Evolutionary conservation across 2,329 filamentous ascomycete genomes (phyloP), one percentile per base, ranked within the genome.

Genomic region (Monosporascus cannonballus): DNA sequence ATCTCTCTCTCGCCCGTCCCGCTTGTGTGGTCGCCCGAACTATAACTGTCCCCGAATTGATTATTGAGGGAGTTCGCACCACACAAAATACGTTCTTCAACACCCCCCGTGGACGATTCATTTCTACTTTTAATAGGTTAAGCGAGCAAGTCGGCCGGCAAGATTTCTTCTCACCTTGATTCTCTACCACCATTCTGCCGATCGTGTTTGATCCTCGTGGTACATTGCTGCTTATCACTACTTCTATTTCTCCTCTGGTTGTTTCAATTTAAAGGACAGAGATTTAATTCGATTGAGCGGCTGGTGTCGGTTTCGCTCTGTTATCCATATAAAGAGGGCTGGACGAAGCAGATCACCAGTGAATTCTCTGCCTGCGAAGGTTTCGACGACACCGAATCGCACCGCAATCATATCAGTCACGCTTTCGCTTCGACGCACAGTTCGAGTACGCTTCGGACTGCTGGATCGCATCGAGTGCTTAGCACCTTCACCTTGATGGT

Each of bases 401-500:
- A 53, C 51, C 52, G 55, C 39, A 42, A 42, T 22, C 54, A 54
- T 51, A 47, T 52, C 50, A 58, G 51, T 22, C 44, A 38, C 30
- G 30, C 48, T 48, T 46, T 14, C 46, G 46, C 52, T 47, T 48
- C 51, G 53, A 57, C 58, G 59, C 60, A 59, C 64, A 57, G 60
- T 58, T 61, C 60, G 55, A 50, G 60, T 55, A 55, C 50, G 47
- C 57, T 27, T 22, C 57, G 54, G 59, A 58, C 56, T 34, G 51
- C 54, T 48, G 49, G 39, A 60, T 59, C 53, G 41, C 57, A 56
- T 59, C 59, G 58, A 60, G 62, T 61, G 63, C 67, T 61, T 60
- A 54, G 55, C 61, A 60, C 59, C 62, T 60, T 62, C 62, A 65
- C 69, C 71, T 75, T 69, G 70, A 73, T 71, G 71, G 73, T 73